Base-by-base conservation (phyloP, 495 filamentous ascomycete species). In the Aspergillus sparsus region DNA sequence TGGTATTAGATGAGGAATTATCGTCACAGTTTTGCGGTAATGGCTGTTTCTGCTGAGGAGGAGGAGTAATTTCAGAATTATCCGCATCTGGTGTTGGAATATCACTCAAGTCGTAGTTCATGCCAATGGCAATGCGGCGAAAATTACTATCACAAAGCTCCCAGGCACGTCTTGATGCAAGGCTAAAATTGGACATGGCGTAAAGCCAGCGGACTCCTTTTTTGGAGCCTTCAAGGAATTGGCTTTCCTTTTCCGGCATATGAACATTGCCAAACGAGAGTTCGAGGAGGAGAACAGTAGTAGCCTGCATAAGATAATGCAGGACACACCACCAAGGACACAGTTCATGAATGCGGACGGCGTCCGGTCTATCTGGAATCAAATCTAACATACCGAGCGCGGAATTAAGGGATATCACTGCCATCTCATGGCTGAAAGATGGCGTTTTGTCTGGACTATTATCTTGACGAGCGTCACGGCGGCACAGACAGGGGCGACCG, bases 271-370 rank as follows among this genome's bases (percentile, higher is more conserved):
- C 77, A 58, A 86, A 84, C 1, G 84, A 82, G 16, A 86, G 72
- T 63, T 89, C 87, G 12, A 88, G 75, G 63, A 89, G 78, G 7
- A 89, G 70, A 11, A 88, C 79, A 1, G 80, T 82, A 5, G 79
- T 71, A 0, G 85, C 81, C 71, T 88, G 84, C 77, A 87, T 87
- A 16, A 90, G 69, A 54, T 84, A 83, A 63, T 90, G 87, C 12
- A 90, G 70, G 9, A 85, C 72, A 47, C 77, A 82, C 85, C 85
- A 90, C 86, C 86, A 90, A 11, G 85, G 85, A 7, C 77, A 68
- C 6, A 82, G 72, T n/a, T 74, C 67, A 59, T 87, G 86, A 6
- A 89, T 71, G 31, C 72, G 75, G 16, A 74, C 59, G 5, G 75
- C 66, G 44, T 81, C 72, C 1, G 78, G 75, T 27, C 72, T 61